Evolutionary conservation across 140 eudicot species (phyloP).

Genomic region (Erigeron philadelphicus): DNA sequence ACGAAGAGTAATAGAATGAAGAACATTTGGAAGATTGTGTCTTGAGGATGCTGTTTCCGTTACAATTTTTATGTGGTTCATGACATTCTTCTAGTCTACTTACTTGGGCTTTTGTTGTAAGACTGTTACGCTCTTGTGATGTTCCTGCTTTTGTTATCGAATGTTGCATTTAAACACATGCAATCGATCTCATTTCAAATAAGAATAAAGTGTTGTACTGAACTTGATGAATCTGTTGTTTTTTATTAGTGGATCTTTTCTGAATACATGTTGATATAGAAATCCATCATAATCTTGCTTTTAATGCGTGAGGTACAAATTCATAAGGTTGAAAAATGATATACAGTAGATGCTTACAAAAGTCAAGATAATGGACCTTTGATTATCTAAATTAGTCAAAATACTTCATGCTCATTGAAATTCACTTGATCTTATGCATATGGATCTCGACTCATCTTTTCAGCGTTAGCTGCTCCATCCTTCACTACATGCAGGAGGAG

Average conservation of each 20-base stretch:
- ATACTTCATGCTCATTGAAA: background rate
- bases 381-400: slow-evolving; percentile 22
- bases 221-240: background rate
- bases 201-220: slow-evolving; percentile 20
- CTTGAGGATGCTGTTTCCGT: slow-evolving; percentile 22
- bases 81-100: slow-evolving; percentile 20
- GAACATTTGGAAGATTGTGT: slow-evolving; percentile 21
- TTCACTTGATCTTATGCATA: slow-evolving; percentile 35
- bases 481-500: slow-evolving; percentile 50
- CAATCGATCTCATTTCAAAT: slow-evolving; percentile 6
- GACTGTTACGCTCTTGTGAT: slow-evolving; percentile 22
- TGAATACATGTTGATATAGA: background rate
- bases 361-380: slow-evolving; percentile 25
- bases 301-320: slow-evolving; percentile 3
- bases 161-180: slow-evolving; percentile 6
- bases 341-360: slow-evolving; percentile 16
- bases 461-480: slow-evolving; percentile 37
- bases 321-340: slow-evolving; percentile 21
- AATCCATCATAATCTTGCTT: slow-evolving; percentile 17
- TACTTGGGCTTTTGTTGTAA: slow-evolving; percentile 14
- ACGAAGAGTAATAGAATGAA: slow-evolving; percentile 43
- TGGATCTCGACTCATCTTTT: slow-evolving; percentile 51
- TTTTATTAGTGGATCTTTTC: background rate
- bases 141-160: slow-evolving; percentile 13
- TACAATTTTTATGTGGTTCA: slow-evolving; percentile 23